Base-by-base conservation (phyloP, 1,284 basidiomycete species). In the Trametes hirsuta region DNA sequence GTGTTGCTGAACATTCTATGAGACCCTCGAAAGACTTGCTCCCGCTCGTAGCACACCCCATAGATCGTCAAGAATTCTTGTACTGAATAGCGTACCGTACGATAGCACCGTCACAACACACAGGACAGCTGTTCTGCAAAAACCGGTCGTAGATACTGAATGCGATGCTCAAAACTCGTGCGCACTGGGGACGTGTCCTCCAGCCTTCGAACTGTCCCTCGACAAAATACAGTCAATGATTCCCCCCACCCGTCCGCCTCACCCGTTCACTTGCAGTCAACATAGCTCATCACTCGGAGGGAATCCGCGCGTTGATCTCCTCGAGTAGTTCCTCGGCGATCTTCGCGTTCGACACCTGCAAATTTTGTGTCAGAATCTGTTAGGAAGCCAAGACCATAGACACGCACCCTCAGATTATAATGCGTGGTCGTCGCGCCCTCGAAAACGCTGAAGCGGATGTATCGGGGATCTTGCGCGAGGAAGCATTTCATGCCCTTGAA, bases 401-500 rank as follows among this genome's bases (percentile, higher is more conserved):
- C 15, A 76, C 86, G 66, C 68, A 94, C 93, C 75, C 90, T 82
- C 55, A 95, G 76, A 70, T 93, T 93, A 68, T 94, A 89, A 66
- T 93, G 88, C 12, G 80, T 81, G 14, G 86, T 81, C 45, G 72
- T 73, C n/a, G 84, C 84, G 50, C 80, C 77, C 69, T 93, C 89
- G 53, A 94, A 86, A 25, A 87, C 85, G 66, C 88, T 90, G 74
- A 93, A 88, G 55, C 90, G 80, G 66, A 95, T 74, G 75, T 93
- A 94, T 64, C 90, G 81, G 25, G 89, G 88, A 68, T 93, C 91
- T 76, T 94, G 86, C 58, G 91, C 86, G 69, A 91, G 73, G 63
- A 83, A 80, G 74, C 88, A 91, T 53, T 83, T 83, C 92, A 97
- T 95, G 21, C 94, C 94, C 64, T 82, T 79, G 81, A 97, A 97